phyloP scores from a whole-genome alignment of 345 rosid species.

The Schrenkiella parvula region DNA sequence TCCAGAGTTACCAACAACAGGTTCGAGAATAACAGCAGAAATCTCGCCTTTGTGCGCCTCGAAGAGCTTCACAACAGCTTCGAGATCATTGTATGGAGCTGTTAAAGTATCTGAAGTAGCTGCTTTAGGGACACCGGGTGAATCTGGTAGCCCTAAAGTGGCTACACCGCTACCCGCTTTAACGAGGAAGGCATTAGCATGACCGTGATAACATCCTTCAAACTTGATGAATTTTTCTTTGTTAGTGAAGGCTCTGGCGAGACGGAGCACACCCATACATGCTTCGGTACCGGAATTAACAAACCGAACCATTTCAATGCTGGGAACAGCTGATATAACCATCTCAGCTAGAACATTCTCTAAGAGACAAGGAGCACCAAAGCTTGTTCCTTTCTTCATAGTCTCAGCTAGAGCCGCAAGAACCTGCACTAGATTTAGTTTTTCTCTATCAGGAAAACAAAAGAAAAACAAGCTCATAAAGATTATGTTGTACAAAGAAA shows the following conservation, averaged over 20 bases:
- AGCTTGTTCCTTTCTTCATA: constrained; percentile 98
- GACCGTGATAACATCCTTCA: constrained; percentile 97
- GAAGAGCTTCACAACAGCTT: constrained; percentile 59
- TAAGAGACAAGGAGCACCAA: constrained; percentile 96
- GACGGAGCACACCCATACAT: constrained; percentile 91
- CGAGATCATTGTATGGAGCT: constrained; percentile 66
- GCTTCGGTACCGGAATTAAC: constrained; percentile 95
- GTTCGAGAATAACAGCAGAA: constrained; percentile 81
- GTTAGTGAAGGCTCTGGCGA: constrained; percentile 89
- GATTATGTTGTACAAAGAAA: neutral
- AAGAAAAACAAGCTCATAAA: neutral
- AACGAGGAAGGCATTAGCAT: constrained; percentile 90
- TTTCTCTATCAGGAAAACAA: too few relatives aligned
- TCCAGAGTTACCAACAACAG: constrained; percentile 90
- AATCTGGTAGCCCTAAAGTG: constrained; percentile 85
- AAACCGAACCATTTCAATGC: constrained; percentile 93
- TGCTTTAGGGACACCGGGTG: constrained; percentile 90
- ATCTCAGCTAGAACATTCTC: constrained; percentile 87
- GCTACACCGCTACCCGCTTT: constrained; percentile 99
- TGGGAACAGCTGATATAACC: constrained; percentile 92
- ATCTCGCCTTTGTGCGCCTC: constrained; percentile 65
- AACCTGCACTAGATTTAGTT: constrained; percentile 41
- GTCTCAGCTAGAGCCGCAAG: constrained; percentile 84
- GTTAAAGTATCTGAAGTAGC: constrained; percentile 80
- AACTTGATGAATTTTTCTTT: constrained; percentile 73